Evolutionary conservation across 2,329 filamentous ascomycete genomes (phyloP).

Genomic region (Pestalotiopsis fici): DNA sequence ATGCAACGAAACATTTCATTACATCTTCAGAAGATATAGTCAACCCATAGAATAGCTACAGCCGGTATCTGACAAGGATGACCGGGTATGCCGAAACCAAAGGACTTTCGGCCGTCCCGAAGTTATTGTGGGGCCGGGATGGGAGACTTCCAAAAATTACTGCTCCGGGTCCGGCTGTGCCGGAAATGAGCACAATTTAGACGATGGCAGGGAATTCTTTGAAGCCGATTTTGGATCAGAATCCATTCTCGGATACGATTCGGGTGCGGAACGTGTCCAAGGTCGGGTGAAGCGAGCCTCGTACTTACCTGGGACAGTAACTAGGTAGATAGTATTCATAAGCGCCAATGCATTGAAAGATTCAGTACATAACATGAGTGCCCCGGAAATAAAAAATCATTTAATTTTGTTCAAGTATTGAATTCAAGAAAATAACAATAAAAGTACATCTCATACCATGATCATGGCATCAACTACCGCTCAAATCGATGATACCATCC

Average conservation of each 20-base stretch:
- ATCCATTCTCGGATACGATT: too few relatives aligned
- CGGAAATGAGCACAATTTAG: background rate
- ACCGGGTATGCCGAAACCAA: background rate
- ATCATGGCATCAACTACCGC: background rate
- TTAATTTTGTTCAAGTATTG: too few relatives aligned
- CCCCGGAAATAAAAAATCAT: too few relatives aligned
- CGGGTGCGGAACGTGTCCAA: too few relatives aligned
- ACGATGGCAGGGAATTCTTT: too few relatives aligned
- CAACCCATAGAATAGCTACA: background rate
- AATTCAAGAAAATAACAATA: background rate
- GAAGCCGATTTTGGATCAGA: too few relatives aligned
- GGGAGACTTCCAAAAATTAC: background rate
- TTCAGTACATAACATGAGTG: too few relatives aligned
- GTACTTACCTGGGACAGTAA: too few relatives aligned
- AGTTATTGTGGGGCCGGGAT: background rate
- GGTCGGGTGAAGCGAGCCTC: too few relatives aligned
- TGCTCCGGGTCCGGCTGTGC: background rate
- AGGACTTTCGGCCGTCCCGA: background rate
- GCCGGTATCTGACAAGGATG: background rate
- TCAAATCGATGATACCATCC: background rate
- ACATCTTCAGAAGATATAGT: background rate
- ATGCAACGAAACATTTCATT: background rate
- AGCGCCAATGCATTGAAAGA: too few relatives aligned
- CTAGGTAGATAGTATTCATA: too few relatives aligned
- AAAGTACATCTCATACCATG: background rate